phyloP scores from a whole-genome alignment of 2,329 filamentous ascomycete genomes.

The Penicillium sp. region DNA sequence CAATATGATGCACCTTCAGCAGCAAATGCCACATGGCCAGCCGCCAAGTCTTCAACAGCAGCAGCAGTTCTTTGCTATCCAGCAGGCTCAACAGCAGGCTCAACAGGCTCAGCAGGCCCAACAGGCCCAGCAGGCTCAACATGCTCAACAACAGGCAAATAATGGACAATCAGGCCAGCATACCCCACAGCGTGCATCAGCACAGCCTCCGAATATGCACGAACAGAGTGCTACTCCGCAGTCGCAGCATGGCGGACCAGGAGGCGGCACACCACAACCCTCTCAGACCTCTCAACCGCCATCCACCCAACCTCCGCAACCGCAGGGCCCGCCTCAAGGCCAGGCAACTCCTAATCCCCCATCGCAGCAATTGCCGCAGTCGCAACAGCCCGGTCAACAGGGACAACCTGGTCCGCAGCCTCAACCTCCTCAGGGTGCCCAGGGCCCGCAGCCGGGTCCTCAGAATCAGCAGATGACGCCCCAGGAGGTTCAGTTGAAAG shows the following conservation, averaged over 20 bases:
- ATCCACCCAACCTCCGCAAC: constrained; percentile 36
- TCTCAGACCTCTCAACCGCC: constrained; percentile 31
- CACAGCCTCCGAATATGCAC: constrained; percentile 44
- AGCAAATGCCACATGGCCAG: constrained; percentile 42
- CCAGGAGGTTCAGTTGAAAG: constrained; percentile 42
- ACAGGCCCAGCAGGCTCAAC: constrained; percentile 26
- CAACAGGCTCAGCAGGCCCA: constrained; percentile 39
- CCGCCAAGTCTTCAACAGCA: constrained; percentile 46
- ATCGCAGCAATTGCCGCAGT: constrained; percentile 38
- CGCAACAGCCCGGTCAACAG: constrained; percentile 33
- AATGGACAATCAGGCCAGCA: constrained; percentile 25
- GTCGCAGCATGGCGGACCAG: constrained; percentile 43
- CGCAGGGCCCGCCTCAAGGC: constrained; percentile 35
- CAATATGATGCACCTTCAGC: constrained; percentile 42
- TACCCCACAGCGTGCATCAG: constrained; percentile 41
- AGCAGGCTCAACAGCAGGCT: constrained; percentile 36
- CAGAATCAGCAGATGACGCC: constrained; percentile 41
- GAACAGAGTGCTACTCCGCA: constrained; percentile 45
- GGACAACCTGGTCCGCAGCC: constrained; percentile 33
- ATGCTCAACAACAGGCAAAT: constrained; percentile 21
- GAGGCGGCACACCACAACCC: constrained; percentile 40
- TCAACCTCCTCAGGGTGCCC: constrained; percentile 30
- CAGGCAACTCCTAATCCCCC: constrained; percentile 38
- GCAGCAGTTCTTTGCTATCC: constrained; percentile 40
- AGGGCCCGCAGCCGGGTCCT: constrained; percentile 33